phyloP scores from a whole-genome alignment of 139 green algal species.

The Bryopsis sp. region DNA sequence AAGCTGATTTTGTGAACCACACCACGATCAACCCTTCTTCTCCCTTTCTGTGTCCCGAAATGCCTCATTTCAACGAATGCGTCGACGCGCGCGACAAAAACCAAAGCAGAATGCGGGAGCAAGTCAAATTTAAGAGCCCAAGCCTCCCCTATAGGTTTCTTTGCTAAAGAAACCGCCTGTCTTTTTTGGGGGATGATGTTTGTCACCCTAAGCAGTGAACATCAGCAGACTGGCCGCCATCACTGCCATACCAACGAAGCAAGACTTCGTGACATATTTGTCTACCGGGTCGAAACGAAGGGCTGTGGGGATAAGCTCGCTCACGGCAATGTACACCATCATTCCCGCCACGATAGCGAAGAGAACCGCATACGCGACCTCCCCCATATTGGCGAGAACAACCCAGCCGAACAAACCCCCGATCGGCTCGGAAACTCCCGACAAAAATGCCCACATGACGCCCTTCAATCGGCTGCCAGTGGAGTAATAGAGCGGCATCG shows the following conservation, averaged over 20 bases:
- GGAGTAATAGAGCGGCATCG: conserved; percentile 75
- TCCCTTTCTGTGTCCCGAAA: no score
- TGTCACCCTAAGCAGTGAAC: conserved; percentile 39
- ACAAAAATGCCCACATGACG: conserved; percentile 58
- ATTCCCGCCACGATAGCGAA: conserved; percentile 70
- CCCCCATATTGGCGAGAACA: conserved; percentile 33
- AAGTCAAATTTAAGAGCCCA: no score
- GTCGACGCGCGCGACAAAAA: no score
- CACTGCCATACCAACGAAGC: conserved; percentile 58
- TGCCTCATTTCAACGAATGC: no score
- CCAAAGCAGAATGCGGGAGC: no score
- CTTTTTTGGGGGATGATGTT: no score
- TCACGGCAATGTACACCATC: conserved; percentile 64
- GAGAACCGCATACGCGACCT: conserved; percentile 50
- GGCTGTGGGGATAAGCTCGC: conserved; percentile 73
- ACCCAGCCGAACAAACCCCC: conserved; percentile 45
- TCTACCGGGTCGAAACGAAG: conserved; percentile 64
- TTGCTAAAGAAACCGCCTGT: no score
- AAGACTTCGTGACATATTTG: conserved; percentile 30
- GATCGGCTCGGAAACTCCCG: conserved; percentile 61
- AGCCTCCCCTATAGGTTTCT: no score
- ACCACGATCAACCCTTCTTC: no score
- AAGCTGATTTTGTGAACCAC: no score
- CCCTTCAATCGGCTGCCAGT: conserved; percentile 56
- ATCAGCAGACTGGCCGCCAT: conserved; percentile 59